Base-by-base conservation (phyloP, 257 asterid species). In the Capsicum rhomboideum region DNA sequence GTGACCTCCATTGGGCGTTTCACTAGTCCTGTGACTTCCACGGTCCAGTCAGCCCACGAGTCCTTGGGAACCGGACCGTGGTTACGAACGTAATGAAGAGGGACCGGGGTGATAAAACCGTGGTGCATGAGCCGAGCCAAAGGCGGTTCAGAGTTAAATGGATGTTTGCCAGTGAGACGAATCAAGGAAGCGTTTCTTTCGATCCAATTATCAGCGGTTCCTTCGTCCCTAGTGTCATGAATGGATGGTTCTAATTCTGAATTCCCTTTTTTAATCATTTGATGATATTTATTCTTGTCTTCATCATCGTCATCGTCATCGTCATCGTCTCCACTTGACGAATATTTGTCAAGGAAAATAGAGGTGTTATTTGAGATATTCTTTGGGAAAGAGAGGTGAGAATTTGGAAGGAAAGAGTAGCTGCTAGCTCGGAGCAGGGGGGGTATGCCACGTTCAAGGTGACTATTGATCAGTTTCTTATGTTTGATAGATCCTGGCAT, bases 91-190 rank as follows among this genome's bases (percentile, higher is more conserved):
- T 96, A 96, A 90, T 96, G 99, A 85, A 94, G 93, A 0, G 99
- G 97, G 1, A 92, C 99, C 10, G 99, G 99, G 0, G 99, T 96
- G 72, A 96, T 94, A 91, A 96, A 96, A 6, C 99, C 99, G 84
- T 94, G 95, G 89, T 92, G 95, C 97, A 94, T 94, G 85, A 96
- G 93, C 6, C 95, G 87, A 0, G 92, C 80, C 14, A 96, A 87
- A 1, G 98, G 97, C 1, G 98, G 90, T 92, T 96, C 99, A 13
- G 98, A 94, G 90, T 94, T 96, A 88, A 96, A 96, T 13, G 99
- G 99, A n/a, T n/a, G n/a, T n/a, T n/a, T n/a, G n/a, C n/a, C n/a
- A n/a, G 99, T 96, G 69, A 96, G 95, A 3, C 99, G 94, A 61
- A 96, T 91, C 94, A 96, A 86, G 44, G 94, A 89, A 0, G 91